A percentile compares a stretch with the other conserved stretches of the same genome.
phyloP scores from a whole-genome alignment of 257 asterid genomes.

The Dorcoceras hygrometricum region DNA sequence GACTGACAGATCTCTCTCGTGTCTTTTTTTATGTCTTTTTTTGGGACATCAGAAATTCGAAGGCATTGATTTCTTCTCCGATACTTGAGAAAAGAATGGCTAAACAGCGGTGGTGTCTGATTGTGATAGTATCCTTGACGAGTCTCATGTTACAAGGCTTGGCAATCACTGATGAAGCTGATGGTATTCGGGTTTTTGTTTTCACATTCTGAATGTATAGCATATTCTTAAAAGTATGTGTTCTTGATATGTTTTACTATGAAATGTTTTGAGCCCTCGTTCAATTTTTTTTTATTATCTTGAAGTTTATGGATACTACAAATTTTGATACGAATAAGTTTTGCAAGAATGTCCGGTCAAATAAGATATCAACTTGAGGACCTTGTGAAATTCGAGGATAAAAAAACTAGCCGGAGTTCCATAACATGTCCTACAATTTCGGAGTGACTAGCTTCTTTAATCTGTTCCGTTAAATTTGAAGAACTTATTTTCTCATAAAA shows the following conservation, averaged over 20 bases:
- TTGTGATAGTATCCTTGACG: slow-evolving; percentile 30
- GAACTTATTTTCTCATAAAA: no score
- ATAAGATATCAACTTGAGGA: no score
- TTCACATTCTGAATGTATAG: not conserved
- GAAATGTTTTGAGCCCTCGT: not conserved
- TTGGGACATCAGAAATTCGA: slow-evolving; percentile 12
- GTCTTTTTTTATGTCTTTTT: slow-evolving; percentile 15
- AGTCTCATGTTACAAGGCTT: slow-evolving; percentile 36
- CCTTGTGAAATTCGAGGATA: no score
- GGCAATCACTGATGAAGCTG: slow-evolving; percentile 51
- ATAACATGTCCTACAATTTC: no score
- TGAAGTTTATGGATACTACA: no score
- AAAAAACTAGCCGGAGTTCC: no score
- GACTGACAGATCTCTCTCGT: slow-evolving; percentile 14
- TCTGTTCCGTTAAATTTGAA: no score
- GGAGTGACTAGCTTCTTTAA: no score
- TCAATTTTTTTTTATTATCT: no score
- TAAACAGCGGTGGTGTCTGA: slow-evolving; percentile 30
- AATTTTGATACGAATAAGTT: no score
- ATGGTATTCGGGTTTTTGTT: slow-evolving; percentile 39
- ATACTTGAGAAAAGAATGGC: slow-evolving; percentile 36
- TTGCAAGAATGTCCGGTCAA: no score
- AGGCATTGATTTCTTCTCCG: slow-evolving; percentile 9
- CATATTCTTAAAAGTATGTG: no score
- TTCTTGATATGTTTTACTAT: slow-evolving; percentile 7